These are phyloP conservation scores for Paulownia fortunei DNA, from an alignment of 257 asterid genomes.

Conservation along the genomic window DNA sequence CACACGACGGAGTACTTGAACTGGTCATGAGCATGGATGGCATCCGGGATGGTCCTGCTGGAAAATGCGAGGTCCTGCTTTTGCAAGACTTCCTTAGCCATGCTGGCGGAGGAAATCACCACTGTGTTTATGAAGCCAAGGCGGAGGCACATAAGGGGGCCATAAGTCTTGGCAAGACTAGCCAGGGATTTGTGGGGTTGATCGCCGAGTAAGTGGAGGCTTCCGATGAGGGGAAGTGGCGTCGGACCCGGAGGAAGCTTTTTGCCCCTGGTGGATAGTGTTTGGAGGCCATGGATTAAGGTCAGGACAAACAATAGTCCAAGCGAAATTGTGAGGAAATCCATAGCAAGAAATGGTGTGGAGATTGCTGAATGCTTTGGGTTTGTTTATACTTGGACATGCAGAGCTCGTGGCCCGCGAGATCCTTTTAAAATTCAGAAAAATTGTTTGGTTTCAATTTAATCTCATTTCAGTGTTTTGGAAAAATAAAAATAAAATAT, in stretches of 20 bases:
- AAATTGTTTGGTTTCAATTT: no score
- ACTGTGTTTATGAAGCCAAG: conserved; percentile 63
- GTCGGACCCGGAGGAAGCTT: conserved; percentile 76
- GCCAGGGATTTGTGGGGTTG: conserved; percentile 74
- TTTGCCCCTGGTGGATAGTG: conserved; percentile 34
- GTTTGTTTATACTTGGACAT: conserved; percentile 6
- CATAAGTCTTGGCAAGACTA: conserved; percentile 56
- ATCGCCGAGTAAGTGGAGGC: conserved; percentile 71
- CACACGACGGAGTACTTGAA: conserved; percentile 64
- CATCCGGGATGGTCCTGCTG: conserved; percentile 54
- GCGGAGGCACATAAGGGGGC: conserved; percentile 72
- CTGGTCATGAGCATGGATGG: conserved; percentile 67
- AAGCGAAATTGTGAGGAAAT: conserved; percentile 40
- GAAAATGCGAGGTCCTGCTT: conserved; percentile 72
- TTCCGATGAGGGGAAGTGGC: conserved; percentile 77
- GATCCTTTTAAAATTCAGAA: conserved; percentile 13
- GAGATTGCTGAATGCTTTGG: background rate
- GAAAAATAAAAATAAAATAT: no score
- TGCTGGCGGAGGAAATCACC: conserved; percentile 61
- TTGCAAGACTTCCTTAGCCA: conserved; percentile 68
- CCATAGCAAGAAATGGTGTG: conserved; percentile 34
- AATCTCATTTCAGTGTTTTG: no score
- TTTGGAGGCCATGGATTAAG: conserved; percentile 37
- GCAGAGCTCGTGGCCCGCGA: conserved; percentile 29
- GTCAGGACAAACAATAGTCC: conserved; percentile 21